A percentile compares a stretch with the other conserved stretches of the same genome.
Evolutionary conservation across 441 rosid genomes (phyloP).

Genomic region (Raphanus hybrid): DNA sequence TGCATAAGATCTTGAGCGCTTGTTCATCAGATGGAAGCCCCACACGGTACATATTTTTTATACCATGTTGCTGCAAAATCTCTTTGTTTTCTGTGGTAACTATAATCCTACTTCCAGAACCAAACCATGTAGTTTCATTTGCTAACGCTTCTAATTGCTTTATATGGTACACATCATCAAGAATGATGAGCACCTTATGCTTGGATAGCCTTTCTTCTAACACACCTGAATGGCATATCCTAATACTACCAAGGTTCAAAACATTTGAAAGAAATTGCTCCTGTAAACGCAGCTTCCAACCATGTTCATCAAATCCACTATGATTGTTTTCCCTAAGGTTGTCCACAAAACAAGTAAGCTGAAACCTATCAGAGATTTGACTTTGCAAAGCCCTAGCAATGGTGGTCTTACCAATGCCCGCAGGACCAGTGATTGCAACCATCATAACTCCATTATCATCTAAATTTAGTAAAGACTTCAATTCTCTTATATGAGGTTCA

Average conservation of each 20-base stretch:
- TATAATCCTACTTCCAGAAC: background rate
- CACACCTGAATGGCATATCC: background rate
- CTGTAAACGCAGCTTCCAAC: background rate
- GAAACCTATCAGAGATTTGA: background rate
- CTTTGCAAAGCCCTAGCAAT: background rate
- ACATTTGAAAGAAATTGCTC: background rate
- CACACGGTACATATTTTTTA: background rate
- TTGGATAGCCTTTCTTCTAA: background rate
- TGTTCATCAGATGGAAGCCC: background rate
- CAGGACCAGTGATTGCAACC: background rate
- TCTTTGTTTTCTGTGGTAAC: background rate
- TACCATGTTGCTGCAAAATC: background rate
- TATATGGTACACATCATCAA: background rate
- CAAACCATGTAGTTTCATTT: background rate
- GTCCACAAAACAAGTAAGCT: slow-evolving; percentile 5
- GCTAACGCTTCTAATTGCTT: background rate
- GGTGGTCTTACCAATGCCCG: background rate
- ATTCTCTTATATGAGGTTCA: background rate
- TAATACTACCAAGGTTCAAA: background rate
- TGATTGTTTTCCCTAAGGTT: background rate
- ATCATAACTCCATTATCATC: background rate
- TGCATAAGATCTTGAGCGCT: background rate
- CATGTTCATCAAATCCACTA: background rate
- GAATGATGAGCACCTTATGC: background rate
- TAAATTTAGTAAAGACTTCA: background rate